Conservation (phyloP, 2,329 filamentous ascomycete genomes). For the Colletotrichum sp. region DNA sequence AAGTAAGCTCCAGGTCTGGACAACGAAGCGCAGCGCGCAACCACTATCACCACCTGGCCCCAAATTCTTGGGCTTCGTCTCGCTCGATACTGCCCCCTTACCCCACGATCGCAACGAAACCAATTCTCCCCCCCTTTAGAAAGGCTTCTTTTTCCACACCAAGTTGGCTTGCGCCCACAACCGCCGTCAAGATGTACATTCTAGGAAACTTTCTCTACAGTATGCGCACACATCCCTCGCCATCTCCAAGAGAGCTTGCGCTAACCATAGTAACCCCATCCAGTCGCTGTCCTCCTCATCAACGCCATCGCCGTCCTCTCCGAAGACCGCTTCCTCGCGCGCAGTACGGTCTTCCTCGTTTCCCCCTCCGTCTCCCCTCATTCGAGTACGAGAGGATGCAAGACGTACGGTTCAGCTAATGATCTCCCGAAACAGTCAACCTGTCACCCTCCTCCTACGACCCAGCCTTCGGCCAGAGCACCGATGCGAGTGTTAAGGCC, state of each 20-base stretch:
- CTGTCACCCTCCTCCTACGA: constrained; percentile 75
- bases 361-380: background rate
- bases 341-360: constrained; percentile 44
- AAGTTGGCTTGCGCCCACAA: background rate
- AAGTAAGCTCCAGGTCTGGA: constrained; percentile 1
- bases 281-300: constrained; percentile 81
- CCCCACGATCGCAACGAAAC: background rate
- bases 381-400: background rate
- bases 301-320: constrained; percentile 94
- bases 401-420: background rate
- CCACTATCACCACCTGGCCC: constrained; percentile 8
- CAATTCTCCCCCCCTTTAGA: background rate
- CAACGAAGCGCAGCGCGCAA: background rate
- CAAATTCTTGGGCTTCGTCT: background rate
- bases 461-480: constrained; percentile 75
- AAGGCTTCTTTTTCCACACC: background rate
- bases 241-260: background rate
- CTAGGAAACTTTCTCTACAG: constrained; percentile 73
- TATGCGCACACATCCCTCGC: constrained; percentile 16
- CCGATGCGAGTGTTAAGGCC: constrained; percentile 81
- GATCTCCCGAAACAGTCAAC: constrained; percentile 58
- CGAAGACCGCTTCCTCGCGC: constrained; percentile 89
- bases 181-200: constrained; percentile 62
- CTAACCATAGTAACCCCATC: background rate
- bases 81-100: background rate